A percentile compares a stretch with the other conserved stretches of the same genome.
Evolutionary conservation across 2,329 filamentous ascomycete species (phyloP).

Genomic region (Nemania sp.): DNA sequence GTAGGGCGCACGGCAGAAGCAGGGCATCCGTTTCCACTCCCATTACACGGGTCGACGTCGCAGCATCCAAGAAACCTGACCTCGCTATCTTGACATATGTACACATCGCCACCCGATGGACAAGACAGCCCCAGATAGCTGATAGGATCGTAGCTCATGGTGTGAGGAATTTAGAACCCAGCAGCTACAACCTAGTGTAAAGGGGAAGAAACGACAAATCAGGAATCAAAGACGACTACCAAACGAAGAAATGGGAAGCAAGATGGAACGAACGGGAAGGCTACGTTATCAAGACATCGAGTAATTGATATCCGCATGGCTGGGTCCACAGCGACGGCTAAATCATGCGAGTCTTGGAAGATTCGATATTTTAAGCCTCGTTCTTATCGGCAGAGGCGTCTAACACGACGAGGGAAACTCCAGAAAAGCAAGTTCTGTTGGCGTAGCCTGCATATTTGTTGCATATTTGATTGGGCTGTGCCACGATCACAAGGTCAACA

Average conservation of each 20-base stretch:
- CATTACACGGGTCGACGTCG: constrained; percentile 29
- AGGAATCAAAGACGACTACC: neutral
- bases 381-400: too few relatives aligned
- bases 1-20: constrained; percentile 13
- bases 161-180: neutral
- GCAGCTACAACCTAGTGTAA: neutral
- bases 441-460: neutral
- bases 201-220: neutral
- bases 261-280: too few relatives aligned
- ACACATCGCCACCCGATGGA: constrained; percentile 26
- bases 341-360: too few relatives aligned
- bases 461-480: neutral
- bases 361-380: too few relatives aligned
- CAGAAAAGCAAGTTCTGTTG: neutral
- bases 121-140: constrained; percentile 29
- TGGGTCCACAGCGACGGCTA: too few relatives aligned
- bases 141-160: constrained; percentile 30
- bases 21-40: constrained; percentile 17
- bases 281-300: too few relatives aligned
- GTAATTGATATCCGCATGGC: too few relatives aligned
- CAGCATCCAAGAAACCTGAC: constrained; percentile 33
- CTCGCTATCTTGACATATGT: constrained; percentile 30
- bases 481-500: neutral
- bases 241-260: neutral
- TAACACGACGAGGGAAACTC: too few relatives aligned